Base-by-base conservation (phyloP, 208 protist species). In the Herpetomonas tarakana region DNA sequence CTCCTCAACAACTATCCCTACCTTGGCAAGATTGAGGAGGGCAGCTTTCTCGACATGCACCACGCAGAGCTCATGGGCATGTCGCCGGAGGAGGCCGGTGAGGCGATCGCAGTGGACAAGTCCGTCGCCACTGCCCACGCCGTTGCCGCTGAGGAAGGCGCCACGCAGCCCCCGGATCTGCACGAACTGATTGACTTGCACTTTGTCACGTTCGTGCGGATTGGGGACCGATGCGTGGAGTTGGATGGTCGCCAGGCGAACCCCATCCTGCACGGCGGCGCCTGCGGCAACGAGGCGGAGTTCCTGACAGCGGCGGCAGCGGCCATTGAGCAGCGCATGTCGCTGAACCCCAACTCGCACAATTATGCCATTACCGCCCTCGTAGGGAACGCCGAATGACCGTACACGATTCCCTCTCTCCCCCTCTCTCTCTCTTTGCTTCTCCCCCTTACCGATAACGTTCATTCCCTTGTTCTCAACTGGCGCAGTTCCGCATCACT, bases 201-300 rank as follows among this genome's bases (percentile, higher is more conserved):
- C 74, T 99, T 98, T 81, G 84, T 97, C 28, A 91, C 81, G 51
- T 98, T 97, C 77, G 75, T 97, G 16, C 49, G 64, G 19, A 61
- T 81, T 14, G 83, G 93, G 61, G 93, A 82, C 11, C 65, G 67
- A 16, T 91, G 97, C 57, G 88, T 98, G 31, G 96, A 99, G 77
- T 54, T 99, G 25, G 97, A 99, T 59, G 97, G 97, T 0, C 77
- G 96, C 39, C 93, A 96, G 54, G 52, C 50, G 4, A 59, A 66
- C 41, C 92, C 96, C 9, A 73, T 97, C 12, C 77, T 96, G 51
- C 87, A 97, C 62, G 93, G 85, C 12, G 93, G 85, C 12, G 16
- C 38, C 11, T 96, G 81, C 67, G 30, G 67, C 14, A 65, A 74
- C 69, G 64, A 71, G 28, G 77, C 54, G 4, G 73, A 65, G 24